Evolutionary conservation across 371 early-diverging fungal species (phyloP), one percentile per base, ranked within the genome.

Genomic region (Mortierella sp.): DNA sequence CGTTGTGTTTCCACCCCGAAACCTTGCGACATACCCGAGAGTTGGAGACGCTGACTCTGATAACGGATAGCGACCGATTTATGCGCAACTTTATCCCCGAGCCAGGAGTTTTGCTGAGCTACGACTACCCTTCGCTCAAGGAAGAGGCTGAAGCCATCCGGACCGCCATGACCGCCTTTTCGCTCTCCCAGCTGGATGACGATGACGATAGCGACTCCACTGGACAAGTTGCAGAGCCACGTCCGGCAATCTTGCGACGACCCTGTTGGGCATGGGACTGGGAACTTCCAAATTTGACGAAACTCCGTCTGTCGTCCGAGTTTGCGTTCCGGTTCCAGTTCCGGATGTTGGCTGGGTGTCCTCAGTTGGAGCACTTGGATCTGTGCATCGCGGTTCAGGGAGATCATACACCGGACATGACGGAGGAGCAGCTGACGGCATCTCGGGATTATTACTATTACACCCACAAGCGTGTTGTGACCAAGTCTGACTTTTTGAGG

Each of bases 261-360:
- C 71, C 80, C 2, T 37, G 11, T 28, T 81, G 81, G 77, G 70
- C 70, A 0, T 81, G 81, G 81, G 77, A 81, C 54, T 81, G 81
- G 81, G 13, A 73, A 3, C 71, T 81, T 3, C 77, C 77, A 0
- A 55, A 55, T 10, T 67, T 82, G n/a, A 40, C 21, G 5, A 3
- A 24, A 0, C 43, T 82, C 3, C 40, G 54, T 1, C 53, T 82
- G 48, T 48, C 55, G 11, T 59, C 69, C 6, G 82, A 82, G 37
- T 82, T 82, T 48, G 82, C 78, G 5, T 74, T 37, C 34, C 43
- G 64, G 48, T 82, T 82, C 64, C 59, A 74, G 69, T 77, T 82
- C 57, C 50, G 9, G 55, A 77, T 82, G 82, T 44, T 82, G 24
- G 74, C 54, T 24, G 54, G 67, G 8, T 80, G 80, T 72, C 80